phyloP scores from a whole-genome alignment of 495 filamentous ascomycete species.

The Aspergillus funiculosus region DNA sequence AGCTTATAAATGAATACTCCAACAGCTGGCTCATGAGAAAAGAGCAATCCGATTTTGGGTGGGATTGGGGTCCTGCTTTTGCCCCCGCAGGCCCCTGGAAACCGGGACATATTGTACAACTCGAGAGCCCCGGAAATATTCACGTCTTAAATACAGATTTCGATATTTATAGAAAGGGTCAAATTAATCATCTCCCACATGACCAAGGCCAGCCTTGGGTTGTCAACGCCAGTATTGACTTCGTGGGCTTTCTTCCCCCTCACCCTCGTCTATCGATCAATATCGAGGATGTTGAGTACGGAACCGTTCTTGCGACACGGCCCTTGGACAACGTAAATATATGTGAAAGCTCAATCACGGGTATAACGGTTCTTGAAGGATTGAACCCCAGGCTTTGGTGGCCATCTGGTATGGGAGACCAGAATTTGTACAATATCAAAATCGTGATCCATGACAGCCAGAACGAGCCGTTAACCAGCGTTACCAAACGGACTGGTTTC shows the following conservation, averaged over 20 bases:
- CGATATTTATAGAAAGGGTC: conserved; percentile 56
- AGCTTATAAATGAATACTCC: conserved; percentile 41
- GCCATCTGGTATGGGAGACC: conserved; percentile 53
- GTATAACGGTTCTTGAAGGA: conserved; percentile 39
- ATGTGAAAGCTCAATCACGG: conserved; percentile 46
- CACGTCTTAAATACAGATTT: conserved; percentile 54
- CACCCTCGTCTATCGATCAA: conserved; percentile 46
- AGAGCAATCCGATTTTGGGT: conserved; percentile 65
- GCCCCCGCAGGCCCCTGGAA: conserved; percentile 63
- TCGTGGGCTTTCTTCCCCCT: conserved; percentile 47
- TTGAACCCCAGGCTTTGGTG: conserved; percentile 57
- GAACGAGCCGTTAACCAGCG: conserved; percentile 34
- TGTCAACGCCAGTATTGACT: conserved; percentile 64
- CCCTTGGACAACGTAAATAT: conserved; percentile 40
- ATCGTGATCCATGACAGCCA: conserved; percentile 39
- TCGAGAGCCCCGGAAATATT: conserved; percentile 35
- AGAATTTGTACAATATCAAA: conserved; percentile 55
- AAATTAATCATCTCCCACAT: conserved; percentile 54
- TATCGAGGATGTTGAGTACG: conserved; percentile 44
- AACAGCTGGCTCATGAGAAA: conserved; percentile 62
- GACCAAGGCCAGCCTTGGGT: conserved; percentile 61
- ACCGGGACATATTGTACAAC: conserved; percentile 54
- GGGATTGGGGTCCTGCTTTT: conserved; percentile 68
- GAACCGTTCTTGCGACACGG: conserved; percentile 43
- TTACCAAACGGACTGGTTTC: conserved; percentile 57